Base-by-base conservation (phyloP, 1,284 basidiomycete species). In the Rhodotorula sp. region DNA sequence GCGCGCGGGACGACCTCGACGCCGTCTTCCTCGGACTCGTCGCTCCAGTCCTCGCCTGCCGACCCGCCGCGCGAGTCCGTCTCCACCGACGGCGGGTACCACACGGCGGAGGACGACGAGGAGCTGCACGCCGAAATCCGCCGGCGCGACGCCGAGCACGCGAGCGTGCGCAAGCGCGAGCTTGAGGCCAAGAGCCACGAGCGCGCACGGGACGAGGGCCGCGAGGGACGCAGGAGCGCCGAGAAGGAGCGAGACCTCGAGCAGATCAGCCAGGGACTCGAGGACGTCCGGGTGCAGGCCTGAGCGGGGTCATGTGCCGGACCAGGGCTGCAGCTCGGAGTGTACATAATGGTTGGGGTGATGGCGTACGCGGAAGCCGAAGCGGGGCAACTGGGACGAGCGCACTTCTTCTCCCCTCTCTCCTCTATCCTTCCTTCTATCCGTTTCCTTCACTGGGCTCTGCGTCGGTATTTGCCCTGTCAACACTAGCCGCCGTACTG, bases 61-160 rank as follows among this genome's bases (percentile, higher is more conserved):
- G 64, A 56, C 25, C 62, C n/a, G 9, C 48, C 54, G 2, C 64
- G 60, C 10, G 32, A 25, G 4, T 67, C 65, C 0, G 48, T 37
- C 29, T 67, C 65, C 22, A 69, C 61, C 32, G 71, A 63, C 41
- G 65, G 32, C 46, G 57, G 64, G 22, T 70, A 63, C 70, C 62
- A 64, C 61, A 70, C 67, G 41, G 72, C 70, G 9, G 73, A 72
- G 8, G 72, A 71, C 37, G 69, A 55, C 27, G 51, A 61, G 34
- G 46, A 22, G 36, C 25, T 61, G 48, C 36, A 48, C 60, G 48
- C 36, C 19, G 53, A 32, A 48, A 51, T 61, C 29, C 46, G 60
- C 25, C 46, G 46, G 25, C 56, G 57, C 21, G 46, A 48, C 29
- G 29, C 39, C 29, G 21, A 10, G 21, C 51, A 70, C 39, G 64